Base-by-base conservation (phyloP, 495 filamentous ascomycete genomes). In the Penicillium canescens region DNA sequence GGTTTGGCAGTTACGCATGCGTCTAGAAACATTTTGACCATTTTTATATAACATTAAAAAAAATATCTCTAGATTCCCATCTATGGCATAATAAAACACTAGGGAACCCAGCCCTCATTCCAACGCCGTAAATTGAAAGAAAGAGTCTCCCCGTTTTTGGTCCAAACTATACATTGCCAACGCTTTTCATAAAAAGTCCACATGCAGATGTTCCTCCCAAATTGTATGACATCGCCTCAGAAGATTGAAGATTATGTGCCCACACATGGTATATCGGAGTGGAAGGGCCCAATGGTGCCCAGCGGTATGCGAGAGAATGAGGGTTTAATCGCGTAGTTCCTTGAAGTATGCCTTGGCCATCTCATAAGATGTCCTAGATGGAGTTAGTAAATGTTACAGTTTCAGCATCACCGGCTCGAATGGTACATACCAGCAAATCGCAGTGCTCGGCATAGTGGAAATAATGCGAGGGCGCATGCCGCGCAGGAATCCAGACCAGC, bases 401-500 rank as follows among this genome's bases (percentile, higher is more conserved):
- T 42, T 43, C 23, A 23, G 21, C 28, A 28, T 28, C 24, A 18
- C n/a, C 46, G 28, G 41, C 5, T 14, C 13, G 21, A 38, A 39
- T 35, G 75, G 77, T 42, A 81, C 90, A 54, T 81, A 92, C 93
- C 94, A 99, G 78, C 94, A 99, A 62, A 99, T 99, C 4, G 94
- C 94, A 33, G 94, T 98, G 71, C 92, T 96, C 20, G 94, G 94
- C 90, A 97, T 97, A 9, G 94, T 95, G 3, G 93, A 96, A 55
- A 99, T 84, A 34, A 99, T 89, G 50, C 94, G 81, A 45, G 94
- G 95, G 60, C 89, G 82, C 66, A 96, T 81, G 18, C 94, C 94
- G 57, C 92, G 91, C 65, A 96, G 90, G 74, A 97, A 99, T 7
- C 94, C 94, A 48, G 74, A 75, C 61, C 86, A 82, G 45, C 94